Evolutionary conservation across 75 land plant species (phyloP).

Genomic region (Sequoia sempervirens): DNA sequence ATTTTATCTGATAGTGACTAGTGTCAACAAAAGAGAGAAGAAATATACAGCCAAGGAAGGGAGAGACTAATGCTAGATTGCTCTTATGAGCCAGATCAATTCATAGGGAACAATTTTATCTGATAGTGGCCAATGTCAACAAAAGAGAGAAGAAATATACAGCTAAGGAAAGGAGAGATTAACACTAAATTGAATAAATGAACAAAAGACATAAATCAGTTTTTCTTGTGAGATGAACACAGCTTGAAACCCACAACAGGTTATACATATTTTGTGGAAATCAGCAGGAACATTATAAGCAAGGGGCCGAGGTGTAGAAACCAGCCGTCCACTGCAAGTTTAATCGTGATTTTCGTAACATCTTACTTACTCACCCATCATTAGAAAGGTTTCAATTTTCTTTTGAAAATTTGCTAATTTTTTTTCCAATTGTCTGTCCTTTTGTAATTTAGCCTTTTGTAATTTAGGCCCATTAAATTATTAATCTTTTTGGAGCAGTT

Average conservation of each 20-base stretch:
- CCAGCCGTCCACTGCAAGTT: neutral
- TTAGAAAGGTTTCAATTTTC: too few relatives aligned
- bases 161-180: neutral
- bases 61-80: too few relatives aligned
- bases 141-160: neutral
- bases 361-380: too few relatives aligned
- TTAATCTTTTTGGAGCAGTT: too few relatives aligned
- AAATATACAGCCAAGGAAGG: too few relatives aligned
- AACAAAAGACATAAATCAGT: neutral
- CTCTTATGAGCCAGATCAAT: neutral
- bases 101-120: neutral
- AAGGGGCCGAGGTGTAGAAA: neutral
- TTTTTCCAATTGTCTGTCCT: too few relatives aligned
- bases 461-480: neutral
- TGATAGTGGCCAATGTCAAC: neutral
- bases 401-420: too few relatives aligned
- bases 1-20: too few relatives aligned
- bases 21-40: too few relatives aligned
- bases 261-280: neutral
- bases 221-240: neutral
- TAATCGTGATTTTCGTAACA: too few relatives aligned
- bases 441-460: neutral
- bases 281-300: neutral
- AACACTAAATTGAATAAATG: neutral
- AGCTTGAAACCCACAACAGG: neutral